Conservation (phyloP, 306 rosid species). For the Gastrolobium villosum region DNA sequence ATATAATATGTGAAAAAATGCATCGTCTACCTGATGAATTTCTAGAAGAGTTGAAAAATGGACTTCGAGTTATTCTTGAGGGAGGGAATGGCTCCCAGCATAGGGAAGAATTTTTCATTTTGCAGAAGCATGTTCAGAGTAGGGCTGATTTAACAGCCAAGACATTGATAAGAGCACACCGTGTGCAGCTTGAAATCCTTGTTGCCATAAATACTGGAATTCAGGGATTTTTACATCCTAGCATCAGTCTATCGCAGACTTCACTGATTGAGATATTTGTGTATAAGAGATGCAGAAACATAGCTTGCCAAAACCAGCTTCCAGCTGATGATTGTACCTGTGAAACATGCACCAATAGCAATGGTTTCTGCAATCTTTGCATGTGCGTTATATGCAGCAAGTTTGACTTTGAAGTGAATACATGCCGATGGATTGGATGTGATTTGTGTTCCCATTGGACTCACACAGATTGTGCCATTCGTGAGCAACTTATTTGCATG, state of each 20-base stretch:
- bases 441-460: slow-evolving; percentile 99
- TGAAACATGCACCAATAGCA: slow-evolving; percentile 79
- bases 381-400: slow-evolving; percentile 98
- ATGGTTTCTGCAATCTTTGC: slow-evolving; percentile 99
- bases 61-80: slow-evolving; percentile 82
- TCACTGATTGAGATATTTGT: slow-evolving; percentile 85
- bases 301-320: slow-evolving; percentile 93
- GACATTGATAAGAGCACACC: slow-evolving; percentile 87
- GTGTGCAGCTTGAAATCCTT: slow-evolving; percentile 93
- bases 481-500: slow-evolving; percentile 83
- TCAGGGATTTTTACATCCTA: slow-evolving; percentile 96
- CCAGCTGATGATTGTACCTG: slow-evolving; percentile 98
- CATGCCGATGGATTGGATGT: slow-evolving; percentile 99
- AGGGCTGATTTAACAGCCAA: slow-evolving; percentile 90
- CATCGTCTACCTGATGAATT: slow-evolving; percentile 81
- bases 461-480: slow-evolving; percentile 98
- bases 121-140: slow-evolving; percentile 88
- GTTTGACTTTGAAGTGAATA: slow-evolving; percentile 98
- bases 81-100: slow-evolving; percentile 92
- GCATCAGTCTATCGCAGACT: slow-evolving; percentile 85
- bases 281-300: slow-evolving; percentile 93
- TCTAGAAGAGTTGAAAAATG: slow-evolving; percentile 82
- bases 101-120: slow-evolving; percentile 79
- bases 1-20: slow-evolving; percentile 85
- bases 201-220: slow-evolving; percentile 95